A percentile compares a stretch with the other conserved stretches of the same genome.
Conservation (phyloP, 2,329 filamentous ascomycete species). For the Sclerotinia subarctica region DNA sequence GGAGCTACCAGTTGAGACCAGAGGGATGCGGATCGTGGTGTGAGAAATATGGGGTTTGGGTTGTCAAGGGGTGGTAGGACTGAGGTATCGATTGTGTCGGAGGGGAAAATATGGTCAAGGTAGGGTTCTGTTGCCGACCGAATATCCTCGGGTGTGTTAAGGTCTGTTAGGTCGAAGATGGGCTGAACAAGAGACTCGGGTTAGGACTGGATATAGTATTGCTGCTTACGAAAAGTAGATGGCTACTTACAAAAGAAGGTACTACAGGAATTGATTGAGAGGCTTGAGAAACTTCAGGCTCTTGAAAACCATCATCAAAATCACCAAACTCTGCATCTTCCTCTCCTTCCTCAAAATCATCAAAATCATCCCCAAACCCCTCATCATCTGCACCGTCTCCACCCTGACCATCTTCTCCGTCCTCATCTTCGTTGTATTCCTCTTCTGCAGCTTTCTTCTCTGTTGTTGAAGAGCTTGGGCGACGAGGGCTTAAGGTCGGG, state of each 20-base stretch:
- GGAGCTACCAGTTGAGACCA: constrained; percentile 97
- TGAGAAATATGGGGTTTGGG: constrained; percentile 68
- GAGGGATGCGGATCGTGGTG: constrained; percentile 80
- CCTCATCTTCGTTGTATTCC: constrained; percentile 58
- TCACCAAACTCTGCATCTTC: constrained; percentile 50
- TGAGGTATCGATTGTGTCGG: constrained; percentile 52
- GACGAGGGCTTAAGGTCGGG: constrained; percentile 41
- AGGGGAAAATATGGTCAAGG: constrained; percentile 63
- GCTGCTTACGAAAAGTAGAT: constrained; percentile 30
- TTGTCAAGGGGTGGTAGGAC: constrained; percentile 46
- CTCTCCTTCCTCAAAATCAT: constrained; percentile 61
- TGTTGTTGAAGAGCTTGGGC: constrained; percentile 38
- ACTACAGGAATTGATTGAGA: constrained; percentile 39
- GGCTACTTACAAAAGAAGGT: constrained; percentile 45
- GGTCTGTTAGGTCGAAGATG: constrained; percentile 64
- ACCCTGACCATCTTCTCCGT: constrained; percentile 41
- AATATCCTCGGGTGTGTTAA: constrained; percentile 58
- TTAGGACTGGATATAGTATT: constrained; percentile 17
- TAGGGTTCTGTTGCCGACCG: constrained; percentile 61
- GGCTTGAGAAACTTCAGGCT: constrained; percentile 45
- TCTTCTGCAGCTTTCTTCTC: constrained; percentile 45
- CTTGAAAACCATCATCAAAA: constrained; percentile 63
- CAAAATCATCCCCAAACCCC: constrained; percentile 66
- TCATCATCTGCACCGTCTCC: constrained; percentile 38
- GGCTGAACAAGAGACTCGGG: constrained; percentile 46